These are phyloP conservation scores for Boeremia exigua DNA, from an alignment of 2,329 filamentous ascomycete species.

Conservation along the genomic window DNA sequence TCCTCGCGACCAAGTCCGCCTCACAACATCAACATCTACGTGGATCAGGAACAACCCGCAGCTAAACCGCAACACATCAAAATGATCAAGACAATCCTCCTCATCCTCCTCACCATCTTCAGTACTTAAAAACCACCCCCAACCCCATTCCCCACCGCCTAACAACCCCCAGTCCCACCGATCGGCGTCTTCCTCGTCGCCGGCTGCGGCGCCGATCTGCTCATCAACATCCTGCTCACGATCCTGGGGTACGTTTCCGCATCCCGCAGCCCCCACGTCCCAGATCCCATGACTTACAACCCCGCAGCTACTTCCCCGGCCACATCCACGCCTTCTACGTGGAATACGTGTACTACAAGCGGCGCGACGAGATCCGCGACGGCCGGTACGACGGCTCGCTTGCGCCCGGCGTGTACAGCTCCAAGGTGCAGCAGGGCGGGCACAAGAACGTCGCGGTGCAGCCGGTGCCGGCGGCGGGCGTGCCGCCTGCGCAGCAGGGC, in stretches of 20 bases:
- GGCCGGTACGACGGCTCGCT: conserved; percentile 61
- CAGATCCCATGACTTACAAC: background rate
- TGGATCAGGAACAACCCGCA: background rate
- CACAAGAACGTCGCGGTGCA: conserved; percentile 9
- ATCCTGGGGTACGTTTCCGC: conserved; percentile 50
- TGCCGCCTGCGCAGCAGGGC: conserved; percentile 10
- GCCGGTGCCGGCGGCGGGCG: conserved; percentile 1
- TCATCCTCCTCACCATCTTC: conserved; percentile 56
- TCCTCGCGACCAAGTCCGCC: background rate
- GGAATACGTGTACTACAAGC: conserved; percentile 83
- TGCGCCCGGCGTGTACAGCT: conserved; percentile 74
- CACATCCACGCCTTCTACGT: conserved; percentile 81
- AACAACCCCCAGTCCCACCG: conserved; percentile 50
- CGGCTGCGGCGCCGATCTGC: conserved; percentile 57
- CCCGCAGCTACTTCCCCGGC: conserved; percentile 71
- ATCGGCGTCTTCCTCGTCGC: conserved; percentile 56
- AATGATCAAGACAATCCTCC: conserved; percentile 45
- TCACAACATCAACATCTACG: background rate
- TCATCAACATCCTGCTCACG: conserved; percentile 58
- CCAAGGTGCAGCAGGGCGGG: conserved; percentile 75
- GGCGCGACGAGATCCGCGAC: conserved; percentile 66
- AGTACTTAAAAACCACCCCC: conserved; percentile 29
- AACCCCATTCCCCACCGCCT: too few relatives aligned
- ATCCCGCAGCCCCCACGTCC: background rate
- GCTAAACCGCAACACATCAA: background rate